Evolutionary conservation across 2,329 filamentous ascomycete species (phyloP), one percentile per base, ranked within the genome.

Genomic region (Corynespora cassiicola): DNA sequence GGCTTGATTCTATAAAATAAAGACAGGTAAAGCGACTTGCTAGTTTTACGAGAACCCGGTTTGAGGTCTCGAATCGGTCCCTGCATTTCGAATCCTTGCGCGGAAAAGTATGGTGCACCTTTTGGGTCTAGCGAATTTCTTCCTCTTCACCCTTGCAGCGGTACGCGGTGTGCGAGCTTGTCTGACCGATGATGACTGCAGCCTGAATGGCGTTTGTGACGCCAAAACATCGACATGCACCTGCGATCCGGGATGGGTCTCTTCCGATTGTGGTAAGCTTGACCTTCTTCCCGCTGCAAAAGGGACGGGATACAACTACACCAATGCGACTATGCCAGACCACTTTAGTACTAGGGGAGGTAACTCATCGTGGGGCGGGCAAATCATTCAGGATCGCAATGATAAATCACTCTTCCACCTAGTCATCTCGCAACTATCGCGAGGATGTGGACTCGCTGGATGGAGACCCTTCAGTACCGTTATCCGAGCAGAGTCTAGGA

Each of bases 311-410:
- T 78, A 78, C 49, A 77, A 78, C 43, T 59, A 72, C 37, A 77
- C 75, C 9, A 46, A 41, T 26, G 41, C 33, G 27, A 52, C 38
- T 6, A 27, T 37, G 5, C 44, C 52, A 1, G 35, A 23, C 10
- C 42, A 52, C 36, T 48, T 45, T 34, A 47, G 36, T 17, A 39
- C 27, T 9, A 40, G 39, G 11, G 56, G 52, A 2, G 64, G 68
- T 11, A 74, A 71, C 31, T 75, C 75, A 0, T 77, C 74, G 0
- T 78, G 75, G 76, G 73, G 75, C 10, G 72, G 71, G 0, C 67
- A 68, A 9, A 74, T 78, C 21, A 35, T 77, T 0, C 72, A 71
- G 24, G 76, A 78, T 32, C 70, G 58, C 0, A 11, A 50, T 0
- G 62, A 76, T 10, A 45, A 46, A 1, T 35, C 38, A 0, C 56